Evolutionary conservation across 2,329 filamentous ascomycete genomes (phyloP).

Genomic region (Scedosporium apiospermum): DNA sequence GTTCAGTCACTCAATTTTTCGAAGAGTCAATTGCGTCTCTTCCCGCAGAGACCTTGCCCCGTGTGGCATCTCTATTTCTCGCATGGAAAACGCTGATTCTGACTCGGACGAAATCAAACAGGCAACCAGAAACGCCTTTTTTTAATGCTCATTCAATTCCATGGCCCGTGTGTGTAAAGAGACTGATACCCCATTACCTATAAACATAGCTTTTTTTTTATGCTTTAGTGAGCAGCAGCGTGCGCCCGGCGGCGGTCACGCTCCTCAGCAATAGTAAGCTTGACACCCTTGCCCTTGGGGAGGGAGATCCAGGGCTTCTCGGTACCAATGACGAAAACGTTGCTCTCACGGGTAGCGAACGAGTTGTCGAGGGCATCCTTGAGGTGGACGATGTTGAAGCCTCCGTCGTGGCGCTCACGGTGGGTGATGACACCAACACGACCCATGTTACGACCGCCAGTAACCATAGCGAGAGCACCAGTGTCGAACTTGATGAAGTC

Average conservation of each 20-base stretch:
- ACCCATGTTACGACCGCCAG: conserved; percentile 99
- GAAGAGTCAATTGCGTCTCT: conserved; percentile 1
- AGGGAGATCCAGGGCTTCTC: conserved; percentile 99
- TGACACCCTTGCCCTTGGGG: conserved; percentile 99
- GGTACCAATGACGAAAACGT: conserved; percentile 98
- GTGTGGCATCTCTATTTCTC: not conserved
- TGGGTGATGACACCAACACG: conserved; percentile 99
- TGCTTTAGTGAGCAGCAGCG: conserved; percentile 33
- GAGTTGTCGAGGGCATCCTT: conserved; percentile 99
- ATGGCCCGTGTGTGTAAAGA: conserved; percentile 2
- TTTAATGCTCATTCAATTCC: conserved; percentile 6
- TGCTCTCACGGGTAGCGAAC: conserved; percentile 97
- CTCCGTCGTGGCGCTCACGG: conserved; percentile 99
- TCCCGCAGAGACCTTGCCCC: not conserved
- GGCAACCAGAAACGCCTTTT: conserved; percentile 4
- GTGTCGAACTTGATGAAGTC: conserved; percentile 99
- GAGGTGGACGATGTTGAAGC: conserved; percentile 99
- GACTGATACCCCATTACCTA: not conserved
- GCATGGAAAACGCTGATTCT: not conserved
- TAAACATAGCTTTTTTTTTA: not conserved
- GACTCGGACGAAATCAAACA: conserved; percentile 1
- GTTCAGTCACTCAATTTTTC: not conserved
- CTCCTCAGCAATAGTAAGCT: conserved; percentile 98
- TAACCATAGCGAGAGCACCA: conserved; percentile 95
- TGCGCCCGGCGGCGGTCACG: conserved; percentile 87